Percentiles rank a stretch among this genome's conserved stretches.
These are phyloP conservation scores for Maudiozyma humilis DNA, from an alignment of 1,139 yeast genomes.

Conservation along the genomic window DNA sequence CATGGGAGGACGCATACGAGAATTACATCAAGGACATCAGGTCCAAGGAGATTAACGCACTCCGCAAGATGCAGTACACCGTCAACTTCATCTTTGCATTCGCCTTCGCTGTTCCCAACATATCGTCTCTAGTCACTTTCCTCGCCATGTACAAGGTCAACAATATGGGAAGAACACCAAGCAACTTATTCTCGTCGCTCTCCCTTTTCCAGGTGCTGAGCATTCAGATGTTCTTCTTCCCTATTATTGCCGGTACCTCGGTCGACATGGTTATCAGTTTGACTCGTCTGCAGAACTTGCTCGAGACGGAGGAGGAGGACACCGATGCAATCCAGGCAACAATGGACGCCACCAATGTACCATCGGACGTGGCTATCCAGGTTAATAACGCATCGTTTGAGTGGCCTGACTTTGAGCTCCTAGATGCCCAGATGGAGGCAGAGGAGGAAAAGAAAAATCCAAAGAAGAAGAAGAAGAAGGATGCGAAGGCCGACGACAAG, in stretches of 20 bases:
- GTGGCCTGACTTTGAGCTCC: conserved; percentile 50
- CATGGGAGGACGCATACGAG: conserved; percentile 56
- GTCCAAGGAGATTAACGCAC: conserved; percentile 40
- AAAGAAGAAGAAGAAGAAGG: conserved; percentile 16
- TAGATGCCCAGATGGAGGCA: conserved; percentile 27
- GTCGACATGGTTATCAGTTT: conserved; percentile 62
- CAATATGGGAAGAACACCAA: conserved; percentile 47
- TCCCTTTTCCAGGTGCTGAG: conserved; percentile 64
- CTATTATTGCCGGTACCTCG: conserved; percentile 48
- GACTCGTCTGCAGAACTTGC: conserved; percentile 47
- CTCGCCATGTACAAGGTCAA: conserved; percentile 54
- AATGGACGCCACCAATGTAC: conserved; percentile 9
- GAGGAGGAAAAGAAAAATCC: conserved; percentile 17
- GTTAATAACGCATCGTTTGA: conserved; percentile 50
- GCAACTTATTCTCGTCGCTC: conserved; percentile 68
- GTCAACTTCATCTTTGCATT: conserved; percentile 54
- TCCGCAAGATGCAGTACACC: conserved; percentile 44
- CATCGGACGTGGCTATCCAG: conserved; percentile 36
- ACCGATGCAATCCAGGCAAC: conserved; percentile 28
- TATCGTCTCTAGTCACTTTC: conserved; percentile 68
- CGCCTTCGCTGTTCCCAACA: conserved; percentile 51
- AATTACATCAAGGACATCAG: conserved; percentile 39
- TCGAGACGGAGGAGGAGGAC: conserved; percentile 36
- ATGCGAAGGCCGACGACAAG: conserved; percentile 23
- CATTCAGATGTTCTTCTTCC: conserved; percentile 63